Conservation (phyloP, 805 yeast genomes). For the Barnettozyma sp. region DNA sequence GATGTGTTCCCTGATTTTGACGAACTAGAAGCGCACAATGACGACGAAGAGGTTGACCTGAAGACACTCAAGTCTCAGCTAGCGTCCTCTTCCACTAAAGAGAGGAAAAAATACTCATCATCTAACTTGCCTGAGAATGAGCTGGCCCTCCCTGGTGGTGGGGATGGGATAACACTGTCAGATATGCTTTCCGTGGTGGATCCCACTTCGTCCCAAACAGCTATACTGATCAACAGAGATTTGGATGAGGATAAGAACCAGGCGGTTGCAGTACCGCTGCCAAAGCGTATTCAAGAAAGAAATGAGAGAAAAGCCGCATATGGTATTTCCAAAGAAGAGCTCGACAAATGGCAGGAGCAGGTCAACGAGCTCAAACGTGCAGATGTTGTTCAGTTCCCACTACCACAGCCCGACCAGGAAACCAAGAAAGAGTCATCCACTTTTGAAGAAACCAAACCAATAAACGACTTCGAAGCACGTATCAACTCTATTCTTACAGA, state of each 20-base stretch:
- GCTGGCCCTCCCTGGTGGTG: constrained; percentile 55
- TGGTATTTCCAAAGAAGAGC: constrained; percentile 80
- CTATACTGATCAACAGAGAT: constrained; percentile 37
- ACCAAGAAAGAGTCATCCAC: constrained; percentile 42
- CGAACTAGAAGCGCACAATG: constrained; percentile 9
- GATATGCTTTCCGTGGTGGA: constrained; percentile 72
- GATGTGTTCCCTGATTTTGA: background rate
- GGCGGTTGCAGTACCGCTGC: constrained; percentile 73
- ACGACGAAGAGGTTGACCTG: constrained; percentile 47
- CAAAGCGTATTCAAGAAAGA: constrained; percentile 77
- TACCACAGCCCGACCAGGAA: constrained; percentile 36
- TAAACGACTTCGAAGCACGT: constrained; percentile 59
- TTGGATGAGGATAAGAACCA: constrained; percentile 32
- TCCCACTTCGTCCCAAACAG: constrained; percentile 40
- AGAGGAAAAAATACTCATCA: constrained; percentile 43
- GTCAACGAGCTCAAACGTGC: constrained; percentile 76
- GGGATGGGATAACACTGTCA: constrained; percentile 52
- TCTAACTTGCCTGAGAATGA: constrained; percentile 62
- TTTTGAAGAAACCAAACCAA: constrained; percentile 38
- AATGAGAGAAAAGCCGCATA: constrained; percentile 87
- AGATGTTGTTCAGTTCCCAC: constrained; percentile 76
- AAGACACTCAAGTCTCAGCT: constrained; percentile 39
- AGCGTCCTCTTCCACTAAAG: constrained; percentile 31
- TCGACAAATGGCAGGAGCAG: constrained; percentile 81
- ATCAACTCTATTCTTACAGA: constrained; percentile 53